A percentile compares a stretch with the other conserved stretches of the same genome.
These are phyloP conservation scores for Mallotus japonicus DNA, from an alignment of 441 rosid genomes.

Conservation along the genomic window DNA sequence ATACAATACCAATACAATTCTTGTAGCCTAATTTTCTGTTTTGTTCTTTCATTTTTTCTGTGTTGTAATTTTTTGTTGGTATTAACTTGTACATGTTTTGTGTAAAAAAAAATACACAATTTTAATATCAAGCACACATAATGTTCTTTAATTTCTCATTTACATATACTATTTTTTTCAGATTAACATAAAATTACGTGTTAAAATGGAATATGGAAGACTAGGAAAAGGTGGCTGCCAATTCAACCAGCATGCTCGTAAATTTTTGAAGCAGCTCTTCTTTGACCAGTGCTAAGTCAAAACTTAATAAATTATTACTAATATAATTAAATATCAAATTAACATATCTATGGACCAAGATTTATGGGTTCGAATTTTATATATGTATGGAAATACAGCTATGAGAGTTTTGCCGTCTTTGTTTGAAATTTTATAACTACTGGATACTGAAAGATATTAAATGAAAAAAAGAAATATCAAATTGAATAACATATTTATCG, in stretches of 20 bases:
- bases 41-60: slow-evolving; percentile 5
- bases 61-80: background rate
- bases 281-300: slow-evolving; percentile 22
- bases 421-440: too few relatives aligned
- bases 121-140: background rate
- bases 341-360: too few relatives aligned
- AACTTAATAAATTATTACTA: too few relatives aligned
- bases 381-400: background rate
- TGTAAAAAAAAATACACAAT: background rate
- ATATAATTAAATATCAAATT: too few relatives aligned
- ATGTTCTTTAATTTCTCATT: background rate
- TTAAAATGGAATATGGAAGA: background rate
- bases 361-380: background rate
- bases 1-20: background rate
- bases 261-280: slow-evolving; percentile 12
- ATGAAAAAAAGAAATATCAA: too few relatives aligned
- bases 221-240: background rate
- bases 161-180: background rate
- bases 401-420: too few relatives aligned
- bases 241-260: slow-evolving; percentile 1
- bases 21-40: background rate
- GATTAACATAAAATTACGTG: slow-evolving; percentile 5
- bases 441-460: too few relatives aligned
- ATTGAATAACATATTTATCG: too few relatives aligned
- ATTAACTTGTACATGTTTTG: background rate